Conservation (phyloP, 1,284 basidiomycete species). For the Tetrapyrgos nigripes region DNA sequence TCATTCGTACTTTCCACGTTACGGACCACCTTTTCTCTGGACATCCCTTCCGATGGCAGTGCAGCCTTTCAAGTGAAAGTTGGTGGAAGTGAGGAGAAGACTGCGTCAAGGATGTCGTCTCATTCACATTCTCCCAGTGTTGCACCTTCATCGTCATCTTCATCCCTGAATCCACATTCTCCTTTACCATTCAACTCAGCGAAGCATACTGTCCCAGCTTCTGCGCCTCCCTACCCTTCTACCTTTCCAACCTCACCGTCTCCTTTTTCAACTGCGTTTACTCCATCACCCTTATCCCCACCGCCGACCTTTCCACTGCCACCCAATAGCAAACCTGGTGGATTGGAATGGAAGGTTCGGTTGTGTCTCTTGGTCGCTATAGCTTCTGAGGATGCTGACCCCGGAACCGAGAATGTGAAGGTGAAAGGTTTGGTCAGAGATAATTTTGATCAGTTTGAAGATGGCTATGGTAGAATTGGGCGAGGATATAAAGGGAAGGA, state of each 20-base stretch:
- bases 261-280: neutral
- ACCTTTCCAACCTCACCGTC: neutral
- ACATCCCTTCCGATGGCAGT: slow-evolving; percentile 89
- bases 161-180: neutral
- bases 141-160: neutral
- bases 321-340: slow-evolving; percentile 50
- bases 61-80: slow-evolving; percentile 77
- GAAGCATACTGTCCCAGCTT: neutral
- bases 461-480: no score
- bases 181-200: slow-evolving; percentile 4
- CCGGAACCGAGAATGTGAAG: slow-evolving; percentile 56
- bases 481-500: neutral
- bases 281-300: neutral
- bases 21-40: slow-evolving; percentile 83
- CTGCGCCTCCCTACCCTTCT: neutral
- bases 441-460: neutral
- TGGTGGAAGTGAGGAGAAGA: slow-evolving; percentile 29
- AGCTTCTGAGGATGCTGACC: slow-evolving; percentile 48
- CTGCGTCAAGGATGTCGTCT: neutral
- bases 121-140: slow-evolving; percentile 12
- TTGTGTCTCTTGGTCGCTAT: slow-evolving; percentile 83
- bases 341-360: slow-evolving; percentile 86
- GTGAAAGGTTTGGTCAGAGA: slow-evolving; percentile 64
- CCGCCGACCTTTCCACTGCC: neutral
- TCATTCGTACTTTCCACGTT: slow-evolving; percentile 75